Conservation (phyloP, 805 yeast genomes). For the Myxozyma kluyveri region DNA sequence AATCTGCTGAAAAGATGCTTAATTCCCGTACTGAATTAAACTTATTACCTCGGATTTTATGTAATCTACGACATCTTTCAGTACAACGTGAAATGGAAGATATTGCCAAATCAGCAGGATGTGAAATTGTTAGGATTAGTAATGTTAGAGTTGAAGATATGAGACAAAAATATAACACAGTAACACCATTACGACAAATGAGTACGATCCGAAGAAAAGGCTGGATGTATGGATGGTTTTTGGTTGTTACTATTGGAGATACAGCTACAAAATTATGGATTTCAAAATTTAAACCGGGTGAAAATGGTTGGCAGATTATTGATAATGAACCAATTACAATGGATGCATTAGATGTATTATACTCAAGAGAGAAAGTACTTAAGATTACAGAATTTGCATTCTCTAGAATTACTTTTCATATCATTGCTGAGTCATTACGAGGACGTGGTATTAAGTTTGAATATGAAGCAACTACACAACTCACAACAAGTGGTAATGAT, state of each 20-base stretch:
- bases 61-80: conserved; percentile 22
- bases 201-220: conserved; percentile 17
- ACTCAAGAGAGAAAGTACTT: conserved; percentile 13
- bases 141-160: conserved; percentile 28
- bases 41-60: conserved; percentile 13
- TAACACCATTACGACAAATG: conserved; percentile 16
- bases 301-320: conserved; percentile 28
- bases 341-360: conserved; percentile 16
- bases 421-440: conserved; percentile 16
- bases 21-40: conserved; percentile 21
- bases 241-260: conserved; percentile 22
- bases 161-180: conserved; percentile 21
- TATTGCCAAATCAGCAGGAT: conserved; percentile 10
- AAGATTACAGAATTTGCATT: conserved; percentile 17
- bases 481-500: neutral
- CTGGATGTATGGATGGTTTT: conserved; percentile 30
- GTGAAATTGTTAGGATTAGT: conserved; percentile 26
- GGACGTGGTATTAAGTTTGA: conserved; percentile 18
- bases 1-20: conserved; percentile 20
- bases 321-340: conserved; percentile 21
- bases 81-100: conserved; percentile 27
- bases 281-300: conserved; percentile 21
- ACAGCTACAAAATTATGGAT: conserved; percentile 17
- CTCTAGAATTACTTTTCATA: conserved; percentile 20
- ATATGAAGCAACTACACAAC: neutral